These are phyloP conservation scores for Sonneratia caseolaris DNA, from an alignment of 345 rosid species.

Conservation along the genomic window DNA sequence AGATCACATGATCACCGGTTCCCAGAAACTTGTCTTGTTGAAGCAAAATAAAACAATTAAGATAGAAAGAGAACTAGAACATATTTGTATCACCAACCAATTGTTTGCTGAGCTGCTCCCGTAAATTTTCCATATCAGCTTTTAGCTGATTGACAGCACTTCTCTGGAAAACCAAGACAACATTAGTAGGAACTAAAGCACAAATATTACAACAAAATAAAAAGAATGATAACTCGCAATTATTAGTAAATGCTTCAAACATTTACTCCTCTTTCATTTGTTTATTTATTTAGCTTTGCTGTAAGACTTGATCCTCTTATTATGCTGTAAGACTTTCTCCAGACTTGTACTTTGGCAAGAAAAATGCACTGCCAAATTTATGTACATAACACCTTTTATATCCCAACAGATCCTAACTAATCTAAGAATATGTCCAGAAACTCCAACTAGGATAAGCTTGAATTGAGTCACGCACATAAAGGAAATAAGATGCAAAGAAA, in stretches of 20 bases:
- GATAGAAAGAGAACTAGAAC: not conserved
- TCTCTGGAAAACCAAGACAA: conserved; percentile 45
- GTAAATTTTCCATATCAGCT: conserved; percentile 74
- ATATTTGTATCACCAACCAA: conserved; percentile 51
- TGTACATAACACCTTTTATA: not conserved
- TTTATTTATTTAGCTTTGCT: not conserved
- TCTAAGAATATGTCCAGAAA: not conserved
- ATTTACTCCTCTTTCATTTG: not conserved
- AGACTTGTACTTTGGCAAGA: not conserved
- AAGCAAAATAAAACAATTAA: not conserved
- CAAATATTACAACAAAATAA: not conserved
- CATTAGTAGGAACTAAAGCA: not conserved
- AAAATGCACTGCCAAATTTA: not conserved
- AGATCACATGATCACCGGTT: not conserved
- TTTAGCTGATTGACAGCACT: conserved; percentile 83
- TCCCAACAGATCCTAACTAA: not conserved
- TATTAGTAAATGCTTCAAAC: not conserved
- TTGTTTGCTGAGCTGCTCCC: conserved; percentile 66
- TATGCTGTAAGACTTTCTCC: not conserved
- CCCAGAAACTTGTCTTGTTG: not conserved
- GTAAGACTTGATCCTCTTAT: not conserved
- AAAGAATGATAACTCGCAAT: not conserved
- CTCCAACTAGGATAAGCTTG: not conserved
- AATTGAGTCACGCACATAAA: not conserved
- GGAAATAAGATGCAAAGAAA: not conserved